Base-by-base conservation (phyloP, 306 rosid species). In the Crataegus laevigata region DNA sequence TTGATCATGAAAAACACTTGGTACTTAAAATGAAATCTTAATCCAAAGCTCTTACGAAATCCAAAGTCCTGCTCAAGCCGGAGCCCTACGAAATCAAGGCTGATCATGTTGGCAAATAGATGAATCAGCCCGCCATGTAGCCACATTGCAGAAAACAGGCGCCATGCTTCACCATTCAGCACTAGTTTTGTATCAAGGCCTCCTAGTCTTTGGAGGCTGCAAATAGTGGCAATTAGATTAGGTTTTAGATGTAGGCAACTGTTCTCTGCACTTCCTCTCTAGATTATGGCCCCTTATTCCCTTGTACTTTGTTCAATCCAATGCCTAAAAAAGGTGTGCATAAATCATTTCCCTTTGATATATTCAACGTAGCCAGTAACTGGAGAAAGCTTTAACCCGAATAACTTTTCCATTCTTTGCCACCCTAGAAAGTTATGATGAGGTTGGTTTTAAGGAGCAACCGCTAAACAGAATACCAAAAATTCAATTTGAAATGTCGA, bases 101-200 rank as follows among this genome's bases (percentile, higher is more conserved):
- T 90, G 51, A 89, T 38, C 92, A 92, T 92, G 69, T 92, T 90
- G 69, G 86, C 77, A 54, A 88, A 55, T 60, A 96, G 75, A 87
- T 96, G 99, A 68, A 96, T 60, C 8, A 92, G 91, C 38, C 98
- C 98, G 32, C 87, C 99, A 43, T 96, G 99, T 77, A 96, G 98
- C 89, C 96, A 96, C 84, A 87, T 88, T 88, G 96, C 83, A 3
- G 97, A 32, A 17, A 96, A 18, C 72, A 87, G 88, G 10, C 99
- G 87, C 99, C 98, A 96, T 52, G 36, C 59, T 88, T 96, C 87
- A 19, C 87, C 81, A 3, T 73, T n/a, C 82, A 90, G 80, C 73
- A 89, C 90, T 24, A 78, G 77, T 11, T 76, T 65, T 82, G 21
- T 73, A 51, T 92, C 93, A 29, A 96, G 86, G 11, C 85, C 99